These are phyloP conservation scores for Dinochytrium kinnereticum DNA, from an alignment of 371 early-diverging fungal genomes.

Conservation along the genomic window DNA sequence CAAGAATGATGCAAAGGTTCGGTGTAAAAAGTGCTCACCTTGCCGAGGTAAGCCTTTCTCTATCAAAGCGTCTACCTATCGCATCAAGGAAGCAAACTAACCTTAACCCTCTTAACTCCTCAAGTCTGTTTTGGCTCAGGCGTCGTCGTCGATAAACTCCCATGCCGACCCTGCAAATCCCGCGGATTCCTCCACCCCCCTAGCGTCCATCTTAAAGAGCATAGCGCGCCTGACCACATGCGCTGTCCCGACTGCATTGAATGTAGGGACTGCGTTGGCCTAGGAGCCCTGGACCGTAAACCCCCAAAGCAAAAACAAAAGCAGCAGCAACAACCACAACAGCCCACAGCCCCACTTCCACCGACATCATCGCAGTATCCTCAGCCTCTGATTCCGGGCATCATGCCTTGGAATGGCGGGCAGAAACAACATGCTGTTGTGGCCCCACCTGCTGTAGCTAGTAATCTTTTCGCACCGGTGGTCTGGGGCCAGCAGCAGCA, in stretches of 20 bases:
- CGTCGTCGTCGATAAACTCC: constrained; percentile 34
- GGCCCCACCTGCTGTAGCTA: neutral
- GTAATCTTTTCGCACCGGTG: neutral
- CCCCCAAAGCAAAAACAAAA: constrained; percentile 20
- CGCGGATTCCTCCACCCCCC: constrained; percentile 33
- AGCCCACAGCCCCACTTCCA: constrained; percentile 13
- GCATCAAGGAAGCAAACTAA: neutral
- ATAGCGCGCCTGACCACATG: constrained; percentile 13
- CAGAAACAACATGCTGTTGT: too few relatives aligned
- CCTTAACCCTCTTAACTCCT: neutral
- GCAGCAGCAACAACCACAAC: neutral
- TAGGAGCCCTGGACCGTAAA: neutral
- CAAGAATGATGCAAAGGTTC: constrained; percentile 25
- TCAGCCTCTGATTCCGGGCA: neutral
- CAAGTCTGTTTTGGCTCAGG: constrained; percentile 42
- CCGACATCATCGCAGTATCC: neutral
- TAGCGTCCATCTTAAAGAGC: constrained; percentile 5
- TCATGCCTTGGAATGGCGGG: neutral
- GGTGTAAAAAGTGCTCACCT: constrained; percentile 46
- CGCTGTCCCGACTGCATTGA: constrained; percentile 36
- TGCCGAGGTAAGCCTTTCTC: constrained; percentile 28
- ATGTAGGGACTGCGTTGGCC: constrained; percentile 21
- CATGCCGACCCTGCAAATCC: constrained; percentile 35
- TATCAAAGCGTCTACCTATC: neutral
- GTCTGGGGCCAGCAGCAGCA: neutral